Conservation (phyloP, 257 asterid species). For the Solanum bulbocastanum region DNA sequence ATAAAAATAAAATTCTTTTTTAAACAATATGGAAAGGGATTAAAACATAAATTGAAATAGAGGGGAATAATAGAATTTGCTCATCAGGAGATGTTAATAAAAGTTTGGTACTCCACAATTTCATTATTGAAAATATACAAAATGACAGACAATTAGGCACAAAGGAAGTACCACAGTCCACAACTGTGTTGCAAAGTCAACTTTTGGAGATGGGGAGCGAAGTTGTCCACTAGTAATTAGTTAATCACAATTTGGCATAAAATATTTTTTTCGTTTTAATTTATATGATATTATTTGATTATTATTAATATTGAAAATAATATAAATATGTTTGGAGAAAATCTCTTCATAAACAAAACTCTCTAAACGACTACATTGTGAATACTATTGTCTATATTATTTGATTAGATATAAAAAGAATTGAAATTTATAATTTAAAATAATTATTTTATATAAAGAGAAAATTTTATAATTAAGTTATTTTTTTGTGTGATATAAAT, state of each 20-base stretch:
- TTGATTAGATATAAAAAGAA: background rate
- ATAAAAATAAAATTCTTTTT: background rate
- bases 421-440: background rate
- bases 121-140: background rate
- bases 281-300: background rate
- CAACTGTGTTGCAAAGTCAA: background rate
- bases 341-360: too few relatives aligned
- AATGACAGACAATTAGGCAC: background rate
- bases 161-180: background rate
- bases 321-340: too few relatives aligned
- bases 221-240: background rate
- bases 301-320: too few relatives aligned
- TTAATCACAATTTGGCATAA: background rate
- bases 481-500: background rate
- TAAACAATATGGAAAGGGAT: background rate
- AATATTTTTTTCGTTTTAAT: too few relatives aligned
- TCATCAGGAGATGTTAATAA: background rate
- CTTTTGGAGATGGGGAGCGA: background rate
- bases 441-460: too few relatives aligned
- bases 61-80: background rate
- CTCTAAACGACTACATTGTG: too few relatives aligned
- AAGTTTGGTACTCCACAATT: background rate
- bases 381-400: background rate
- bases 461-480: background rate
- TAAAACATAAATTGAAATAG: background rate